Conservation (phyloP, 345 rosid species). For the Gossypium anomalum region DNA sequence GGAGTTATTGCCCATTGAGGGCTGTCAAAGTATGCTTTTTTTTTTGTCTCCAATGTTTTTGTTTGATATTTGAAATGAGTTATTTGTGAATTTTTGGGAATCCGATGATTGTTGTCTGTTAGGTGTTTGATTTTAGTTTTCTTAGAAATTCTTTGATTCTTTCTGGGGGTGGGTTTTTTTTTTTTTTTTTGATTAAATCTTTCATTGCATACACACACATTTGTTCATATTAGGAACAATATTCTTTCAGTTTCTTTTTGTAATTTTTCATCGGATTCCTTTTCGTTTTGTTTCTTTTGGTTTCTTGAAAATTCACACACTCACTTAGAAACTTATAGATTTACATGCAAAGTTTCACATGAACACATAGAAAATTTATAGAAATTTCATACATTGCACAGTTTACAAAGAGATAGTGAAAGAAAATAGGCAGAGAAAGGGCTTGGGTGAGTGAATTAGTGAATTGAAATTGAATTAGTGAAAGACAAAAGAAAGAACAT, state of each 20-base stretch:
- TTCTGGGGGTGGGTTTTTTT: conserved; percentile 41
- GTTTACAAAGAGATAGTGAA: conserved; percentile 36
- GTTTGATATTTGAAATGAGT: conserved; percentile 32
- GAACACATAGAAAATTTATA: conserved; percentile 4
- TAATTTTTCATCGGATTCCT: conserved; percentile 63
- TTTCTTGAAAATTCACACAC: conserved; percentile 39
- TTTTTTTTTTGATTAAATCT: conserved; percentile 17
- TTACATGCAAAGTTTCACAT: conserved; percentile 22
- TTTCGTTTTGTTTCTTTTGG: conserved; percentile 22
- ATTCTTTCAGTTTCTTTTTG: no score
- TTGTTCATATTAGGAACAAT: background rate
- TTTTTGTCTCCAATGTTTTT: no score
- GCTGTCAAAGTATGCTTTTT: conserved; percentile 20
- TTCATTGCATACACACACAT: conserved; percentile 8
- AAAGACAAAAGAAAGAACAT: conserved; percentile 20
- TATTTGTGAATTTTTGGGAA: conserved; percentile 52
- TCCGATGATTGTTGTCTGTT: conserved; percentile 87
- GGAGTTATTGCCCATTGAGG: conserved; percentile 40
- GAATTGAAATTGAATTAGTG: conserved; percentile 21
- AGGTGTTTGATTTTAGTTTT: conserved; percentile 37
- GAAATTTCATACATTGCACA: conserved; percentile 20
- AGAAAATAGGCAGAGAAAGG: conserved; percentile 19
- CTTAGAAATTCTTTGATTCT: conserved; percentile 72
- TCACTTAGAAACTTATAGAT: conserved; percentile 24
- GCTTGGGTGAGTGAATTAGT: conserved; percentile 39